These are phyloP conservation scores for Metschnikowia gelsemii DNA, from an alignment of 805 yeast species.

Conservation along the genomic window DNA sequence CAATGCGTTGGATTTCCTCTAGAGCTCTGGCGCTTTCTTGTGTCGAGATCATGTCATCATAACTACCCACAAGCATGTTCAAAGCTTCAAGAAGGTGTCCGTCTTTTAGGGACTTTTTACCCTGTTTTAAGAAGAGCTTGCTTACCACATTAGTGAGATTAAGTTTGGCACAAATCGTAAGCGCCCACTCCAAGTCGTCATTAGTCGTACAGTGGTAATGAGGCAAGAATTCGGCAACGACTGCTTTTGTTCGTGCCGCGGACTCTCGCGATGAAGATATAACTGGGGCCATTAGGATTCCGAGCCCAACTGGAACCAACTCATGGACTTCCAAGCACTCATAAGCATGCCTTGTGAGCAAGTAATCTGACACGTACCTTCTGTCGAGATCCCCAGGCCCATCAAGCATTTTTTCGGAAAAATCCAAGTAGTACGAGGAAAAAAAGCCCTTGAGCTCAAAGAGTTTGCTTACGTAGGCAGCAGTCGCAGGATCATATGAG, in stretches of 20 bases:
- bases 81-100: conserved; percentile 64
- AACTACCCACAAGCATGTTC: conserved; percentile 61
- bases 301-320: conserved; percentile 68
- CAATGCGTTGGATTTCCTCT: conserved; percentile 48
- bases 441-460: conserved; percentile 65
- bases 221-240: conserved; percentile 59
- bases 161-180: conserved; percentile 69
- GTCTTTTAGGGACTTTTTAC: conserved; percentile 48
- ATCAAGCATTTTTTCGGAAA: conserved; percentile 8
- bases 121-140: conserved; percentile 50
- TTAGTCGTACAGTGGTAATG: conserved; percentile 59
- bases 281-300: conserved; percentile 47
- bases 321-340: conserved; percentile 51
- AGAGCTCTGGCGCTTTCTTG: conserved; percentile 30
- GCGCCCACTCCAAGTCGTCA: conserved; percentile 79
- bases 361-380: conserved; percentile 48
- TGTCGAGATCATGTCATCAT: conserved; percentile 36
- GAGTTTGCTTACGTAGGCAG: conserved; percentile 60
- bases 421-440: conserved; percentile 32
- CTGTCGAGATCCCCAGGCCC: background rate
- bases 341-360: conserved; percentile 54
- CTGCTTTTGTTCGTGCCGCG: conserved; percentile 29
- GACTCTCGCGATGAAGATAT: conserved; percentile 45
- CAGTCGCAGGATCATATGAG: conserved; percentile 58
- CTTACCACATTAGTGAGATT: conserved; percentile 58